These are phyloP conservation scores for Rosa persica DNA, from an alignment of 306 rosid genomes.

Conservation along the genomic window DNA sequence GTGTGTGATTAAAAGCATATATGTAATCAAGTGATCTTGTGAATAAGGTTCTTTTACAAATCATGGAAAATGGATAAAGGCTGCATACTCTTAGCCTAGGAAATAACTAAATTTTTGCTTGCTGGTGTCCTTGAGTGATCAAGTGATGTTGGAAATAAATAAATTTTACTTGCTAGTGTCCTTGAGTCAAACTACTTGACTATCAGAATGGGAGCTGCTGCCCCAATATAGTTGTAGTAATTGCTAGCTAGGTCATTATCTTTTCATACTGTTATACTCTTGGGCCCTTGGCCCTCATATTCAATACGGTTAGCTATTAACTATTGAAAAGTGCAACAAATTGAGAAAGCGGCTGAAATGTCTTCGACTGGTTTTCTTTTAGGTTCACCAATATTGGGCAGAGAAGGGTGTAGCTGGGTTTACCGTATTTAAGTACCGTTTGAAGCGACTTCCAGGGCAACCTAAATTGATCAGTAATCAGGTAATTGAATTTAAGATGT, in stretches of 20 bases:
- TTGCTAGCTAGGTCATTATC: not conserved
- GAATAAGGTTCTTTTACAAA: not conserved
- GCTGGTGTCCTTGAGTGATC: not conserved
- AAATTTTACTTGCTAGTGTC: not conserved
- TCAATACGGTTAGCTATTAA: not conserved
- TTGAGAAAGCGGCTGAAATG: not conserved
- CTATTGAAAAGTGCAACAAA: not conserved
- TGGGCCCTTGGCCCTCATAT: not conserved
- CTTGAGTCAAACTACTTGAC: not conserved
- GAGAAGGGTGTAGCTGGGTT: conserved; percentile 40
- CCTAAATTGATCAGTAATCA: conserved; percentile 31
- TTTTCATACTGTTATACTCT: not conserved
- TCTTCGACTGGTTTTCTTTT: not conserved
- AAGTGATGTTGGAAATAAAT: not conserved
- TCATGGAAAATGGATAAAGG: not conserved
- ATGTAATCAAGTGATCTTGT: not conserved
- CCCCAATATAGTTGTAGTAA: not conserved
- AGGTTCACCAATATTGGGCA: conserved; percentile 33
- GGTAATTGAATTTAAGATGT: not conserved
- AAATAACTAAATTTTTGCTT: not conserved
- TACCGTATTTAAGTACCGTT: conserved; percentile 31
- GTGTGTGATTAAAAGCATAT: not conserved
- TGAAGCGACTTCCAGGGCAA: conserved; percentile 32
- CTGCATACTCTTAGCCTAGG: too few relatives aligned
- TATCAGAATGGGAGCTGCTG: not conserved